Conservation (phyloP, 164 flowering plant genomes). For the Chloranthus sessilifolius region DNA sequence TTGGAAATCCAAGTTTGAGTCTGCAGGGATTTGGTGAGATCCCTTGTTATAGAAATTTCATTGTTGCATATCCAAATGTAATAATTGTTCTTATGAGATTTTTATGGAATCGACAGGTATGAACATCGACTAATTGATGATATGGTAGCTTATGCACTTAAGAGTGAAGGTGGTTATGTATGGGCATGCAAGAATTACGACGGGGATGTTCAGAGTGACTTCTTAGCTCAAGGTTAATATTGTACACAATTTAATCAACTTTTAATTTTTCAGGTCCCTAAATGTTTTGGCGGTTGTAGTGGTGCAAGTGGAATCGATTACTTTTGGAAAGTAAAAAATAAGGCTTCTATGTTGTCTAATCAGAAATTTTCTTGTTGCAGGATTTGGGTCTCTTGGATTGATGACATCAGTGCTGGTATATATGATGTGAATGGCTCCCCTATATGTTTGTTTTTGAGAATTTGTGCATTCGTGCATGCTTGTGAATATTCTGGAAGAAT, state of each 20-base stretch:
- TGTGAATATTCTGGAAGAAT: no score
- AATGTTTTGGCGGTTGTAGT: no score
- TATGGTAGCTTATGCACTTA: conserved; percentile 96
- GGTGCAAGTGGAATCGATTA: not conserved
- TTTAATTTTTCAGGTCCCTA: no score
- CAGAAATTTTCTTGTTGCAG: conserved; percentile 30
- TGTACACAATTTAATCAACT: no score
- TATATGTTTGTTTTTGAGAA: not conserved
- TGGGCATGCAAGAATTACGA: conserved; percentile 99
- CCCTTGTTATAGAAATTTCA: not conserved
- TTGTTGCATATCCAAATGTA: not conserved
- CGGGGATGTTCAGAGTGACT: conserved; percentile 99
- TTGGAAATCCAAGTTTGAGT: conserved; percentile 79
- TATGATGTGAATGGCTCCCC: conserved; percentile 1
- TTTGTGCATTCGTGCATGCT: no score
- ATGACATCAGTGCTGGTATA: conserved; percentile 95
- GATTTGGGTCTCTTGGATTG: conserved; percentile 95
- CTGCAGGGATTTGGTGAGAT: conserved; percentile 78
- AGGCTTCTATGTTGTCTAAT: not conserved
- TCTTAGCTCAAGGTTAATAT: conserved; percentile 89
- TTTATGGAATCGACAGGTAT: conserved; percentile 47
- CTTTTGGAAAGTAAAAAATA: not conserved
- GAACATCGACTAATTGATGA: conserved; percentile 97
- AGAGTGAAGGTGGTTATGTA: conserved; percentile 96
- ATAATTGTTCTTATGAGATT: not conserved